Percentiles rank a stretch among this genome's conserved stretches.
Conservation (phyloP, 164 flowering plant species). For the Stephania cephalantha region DNA sequence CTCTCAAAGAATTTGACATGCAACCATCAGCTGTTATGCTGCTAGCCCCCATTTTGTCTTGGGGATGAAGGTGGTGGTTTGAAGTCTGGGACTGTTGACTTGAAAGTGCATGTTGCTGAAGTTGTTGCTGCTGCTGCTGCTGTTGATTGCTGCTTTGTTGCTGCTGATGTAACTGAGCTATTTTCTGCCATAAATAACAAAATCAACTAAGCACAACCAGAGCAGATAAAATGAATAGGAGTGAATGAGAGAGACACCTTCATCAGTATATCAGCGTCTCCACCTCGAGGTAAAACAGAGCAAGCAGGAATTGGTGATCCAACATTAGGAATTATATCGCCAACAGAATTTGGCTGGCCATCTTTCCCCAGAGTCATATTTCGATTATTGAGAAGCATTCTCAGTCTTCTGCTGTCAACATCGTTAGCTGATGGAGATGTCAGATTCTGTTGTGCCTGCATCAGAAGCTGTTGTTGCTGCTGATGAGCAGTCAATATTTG, state of each 20-base stretch:
- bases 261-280: conserved; percentile 69
- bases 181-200: conserved; percentile 43
- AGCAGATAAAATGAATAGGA: not conserved
- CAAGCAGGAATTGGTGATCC: conserved; percentile 67
- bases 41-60: conserved; percentile 72
- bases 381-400: conserved; percentile 69
- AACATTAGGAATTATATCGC: conserved; percentile 74
- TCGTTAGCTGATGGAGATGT: conserved; percentile 73
- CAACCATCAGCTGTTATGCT: conserved; percentile 72
- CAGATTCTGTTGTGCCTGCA: conserved; percentile 79
- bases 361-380: conserved; percentile 63
- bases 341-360: conserved; percentile 64
- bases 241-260: conserved; percentile 43
- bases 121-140: conserved; percentile 57
- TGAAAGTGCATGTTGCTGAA: conserved; percentile 70
- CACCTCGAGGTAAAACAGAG: conserved; percentile 58
- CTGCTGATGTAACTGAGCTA: conserved; percentile 70
- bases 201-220: conserved; percentile 1
- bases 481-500: conserved; percentile 85
- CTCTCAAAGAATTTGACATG: conserved; percentile 82
- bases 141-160: conserved; percentile 51
- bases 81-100: conserved; percentile 72
- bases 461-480: conserved; percentile 80
- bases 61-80: conserved; percentile 67
- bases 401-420: conserved; percentile 65